Base-by-base conservation (phyloP, 1,284 basidiomycete species). In the Papiliotrema fonsecae region DNA sequence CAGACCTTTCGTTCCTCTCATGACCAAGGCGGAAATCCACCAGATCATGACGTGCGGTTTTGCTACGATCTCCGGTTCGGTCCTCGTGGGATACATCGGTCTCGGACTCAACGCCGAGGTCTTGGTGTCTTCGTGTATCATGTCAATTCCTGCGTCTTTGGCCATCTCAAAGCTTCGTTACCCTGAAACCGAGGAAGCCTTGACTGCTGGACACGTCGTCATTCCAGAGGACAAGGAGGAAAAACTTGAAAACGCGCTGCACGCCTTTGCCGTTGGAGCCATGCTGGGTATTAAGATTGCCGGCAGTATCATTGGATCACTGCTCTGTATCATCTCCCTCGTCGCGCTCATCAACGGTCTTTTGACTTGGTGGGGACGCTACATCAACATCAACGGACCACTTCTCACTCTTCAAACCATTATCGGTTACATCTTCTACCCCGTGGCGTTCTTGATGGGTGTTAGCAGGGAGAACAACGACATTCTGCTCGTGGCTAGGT, bases 101-200 rank as follows among this genome's bases (percentile, higher is more conserved):
- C 75, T 92, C 55, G 91, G 91, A 49, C 86, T 94, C 32, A 85
- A 86, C 27, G 74, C 88, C 16, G 80, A 64, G 45, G 89, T 88
- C 70, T 78, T 94, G 26, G 79, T 94, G 62, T 91, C 90, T 5
- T 87, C 90, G 4, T 90, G 87, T 10, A 86, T 94, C 58, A 94
- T 94, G 90, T 87, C 85, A 66, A 94, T 94, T 62, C 90, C 90
- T 10, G 90, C 91, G 1, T 90, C 89, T 11, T 90, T 94, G 66
- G 82, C 90, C 2, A 90, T 93, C 58, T 85, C 84, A 68, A 94
- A 94, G 75, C 77, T 92, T 62, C 84, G 88, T 41, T 64, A 84
- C 19, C 90, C 90, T 2, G 90, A 94, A 75, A 73, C 78, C 38
- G 87, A 91, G 41, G 85, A 87, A 61, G 87, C 90, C 39, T 79